A percentile compares a stretch with the other conserved stretches of the same genome.
Conservation (phyloP, 495 filamentous ascomycete species). For the Penicillium diatomitis region DNA sequence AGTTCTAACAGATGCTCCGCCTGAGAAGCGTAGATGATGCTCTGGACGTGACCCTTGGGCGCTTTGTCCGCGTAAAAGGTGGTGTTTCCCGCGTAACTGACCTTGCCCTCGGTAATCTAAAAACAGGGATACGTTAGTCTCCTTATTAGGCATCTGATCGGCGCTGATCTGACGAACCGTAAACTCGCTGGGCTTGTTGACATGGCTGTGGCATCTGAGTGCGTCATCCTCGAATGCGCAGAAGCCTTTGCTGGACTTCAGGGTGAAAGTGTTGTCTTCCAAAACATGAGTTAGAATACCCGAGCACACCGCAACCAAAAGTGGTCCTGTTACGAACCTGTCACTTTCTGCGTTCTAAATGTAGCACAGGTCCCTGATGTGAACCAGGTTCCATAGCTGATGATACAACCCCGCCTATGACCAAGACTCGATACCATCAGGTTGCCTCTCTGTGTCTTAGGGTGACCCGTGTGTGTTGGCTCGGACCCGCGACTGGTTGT, state of each 20-base stretch:
- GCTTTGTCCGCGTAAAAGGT: slow-evolving; percentile 51
- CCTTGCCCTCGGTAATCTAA: slow-evolving; percentile 30
- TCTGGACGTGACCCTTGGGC: slow-evolving; percentile 41
- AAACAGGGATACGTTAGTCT: no score
- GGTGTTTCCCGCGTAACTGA: slow-evolving; percentile 40
- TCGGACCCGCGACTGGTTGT: slow-evolving; percentile 23
- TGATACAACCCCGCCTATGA: slow-evolving; percentile 55
- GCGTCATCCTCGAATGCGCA: slow-evolving; percentile 41
- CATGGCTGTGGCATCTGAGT: slow-evolving; percentile 42
- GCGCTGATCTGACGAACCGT: slow-evolving; percentile 25
- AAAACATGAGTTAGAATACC: background rate
- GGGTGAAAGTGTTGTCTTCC: slow-evolving; percentile 46
- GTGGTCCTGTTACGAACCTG: slow-evolving; percentile 24
- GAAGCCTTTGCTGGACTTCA: slow-evolving; percentile 49
- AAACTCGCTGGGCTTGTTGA: slow-evolving; percentile 36
- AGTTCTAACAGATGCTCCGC: slow-evolving; percentile 31
- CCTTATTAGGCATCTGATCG: background rate
- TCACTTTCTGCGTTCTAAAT: slow-evolving; percentile 43
- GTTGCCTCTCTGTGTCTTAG: slow-evolving; percentile 49
- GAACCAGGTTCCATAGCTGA: slow-evolving; percentile 63
- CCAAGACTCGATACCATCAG: slow-evolving; percentile 47
- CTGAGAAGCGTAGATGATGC: slow-evolving; percentile 27
- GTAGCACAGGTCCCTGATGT: slow-evolving; percentile 60
- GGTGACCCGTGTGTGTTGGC: slow-evolving; percentile 33
- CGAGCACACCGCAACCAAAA: background rate